These are phyloP conservation scores for Melanogaster broomeanus DNA, from an alignment of 768 basidiomycete genomes.

Conservation along the genomic window DNA sequence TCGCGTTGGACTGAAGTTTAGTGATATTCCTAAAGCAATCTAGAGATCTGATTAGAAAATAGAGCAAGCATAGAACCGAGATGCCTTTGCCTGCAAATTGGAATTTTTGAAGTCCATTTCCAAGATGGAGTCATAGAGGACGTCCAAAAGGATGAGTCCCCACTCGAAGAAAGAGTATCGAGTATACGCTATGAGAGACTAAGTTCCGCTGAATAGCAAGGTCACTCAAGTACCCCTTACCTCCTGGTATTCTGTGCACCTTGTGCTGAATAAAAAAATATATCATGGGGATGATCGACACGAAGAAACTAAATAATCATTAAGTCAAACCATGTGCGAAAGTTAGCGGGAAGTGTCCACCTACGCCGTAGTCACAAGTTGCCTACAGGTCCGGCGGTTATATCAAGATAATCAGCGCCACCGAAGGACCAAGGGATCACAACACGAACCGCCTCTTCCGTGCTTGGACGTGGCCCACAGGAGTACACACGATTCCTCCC, in stretches of 20 bases:
- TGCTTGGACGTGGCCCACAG: constrained; percentile 38
- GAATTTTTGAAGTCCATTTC: constrained; percentile 58
- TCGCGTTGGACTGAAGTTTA: constrained; percentile 25
- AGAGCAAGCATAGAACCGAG: background rate
- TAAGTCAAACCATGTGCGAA: background rate
- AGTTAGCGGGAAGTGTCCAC: constrained; percentile 12
- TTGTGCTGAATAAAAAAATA: constrained; percentile 90
- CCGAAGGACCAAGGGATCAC: background rate
- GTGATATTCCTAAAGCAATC: constrained; percentile 30
- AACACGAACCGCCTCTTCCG: constrained; percentile 52
- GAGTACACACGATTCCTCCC: constrained; percentile 61
- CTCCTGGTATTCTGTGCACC: constrained; percentile 74
- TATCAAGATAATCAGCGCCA: background rate
- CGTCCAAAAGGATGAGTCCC: constrained; percentile 73
- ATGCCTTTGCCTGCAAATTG: constrained; percentile 49
- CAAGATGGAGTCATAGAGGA: constrained; percentile 70
- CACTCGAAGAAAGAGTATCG: constrained; percentile 87
- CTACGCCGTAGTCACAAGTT: constrained; percentile 52
- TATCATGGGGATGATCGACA: constrained; percentile 66
- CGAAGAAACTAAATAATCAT: constrained; percentile 60
- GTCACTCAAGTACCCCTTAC: constrained; percentile 39
- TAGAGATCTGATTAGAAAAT: background rate
- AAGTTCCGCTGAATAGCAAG: background rate
- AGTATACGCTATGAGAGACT: constrained; percentile 67
- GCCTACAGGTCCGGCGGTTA: constrained; percentile 38